Evolutionary conservation across 176 grass and related monocot genomes (phyloP).

Genomic region (Aechmea fasciata): DNA sequence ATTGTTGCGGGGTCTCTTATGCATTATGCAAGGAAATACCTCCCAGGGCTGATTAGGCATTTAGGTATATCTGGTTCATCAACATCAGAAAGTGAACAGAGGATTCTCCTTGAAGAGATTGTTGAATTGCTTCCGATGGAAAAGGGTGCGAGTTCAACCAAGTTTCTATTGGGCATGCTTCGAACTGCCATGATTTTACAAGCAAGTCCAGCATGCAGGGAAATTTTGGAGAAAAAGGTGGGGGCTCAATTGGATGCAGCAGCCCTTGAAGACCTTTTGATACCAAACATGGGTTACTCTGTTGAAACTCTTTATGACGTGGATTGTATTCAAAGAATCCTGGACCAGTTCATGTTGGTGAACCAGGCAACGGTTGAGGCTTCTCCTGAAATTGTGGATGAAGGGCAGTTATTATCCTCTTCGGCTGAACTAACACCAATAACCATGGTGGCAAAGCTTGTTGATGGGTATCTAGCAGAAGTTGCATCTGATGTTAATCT

Average conservation of each 20-base stretch:
- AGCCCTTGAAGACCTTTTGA: slow-evolving; percentile 56
- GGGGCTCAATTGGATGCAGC: slow-evolving; percentile 62
- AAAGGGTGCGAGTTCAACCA: slow-evolving; percentile 37
- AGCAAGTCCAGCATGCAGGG: slow-evolving; percentile 45
- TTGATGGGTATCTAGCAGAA: slow-evolving; percentile 68
- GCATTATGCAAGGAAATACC: slow-evolving; percentile 57
- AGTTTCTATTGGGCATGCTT: slow-evolving; percentile 53
- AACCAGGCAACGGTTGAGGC: slow-evolving; percentile 19
- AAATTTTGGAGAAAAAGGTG: slow-evolving; percentile 47
- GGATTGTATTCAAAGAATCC: slow-evolving; percentile 69
- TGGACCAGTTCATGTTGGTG: slow-evolving; percentile 48
- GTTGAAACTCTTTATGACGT: slow-evolving; percentile 69
- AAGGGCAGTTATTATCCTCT: slow-evolving; percentile 20
- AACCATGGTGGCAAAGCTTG: slow-evolving; percentile 56
- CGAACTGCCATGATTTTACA: slow-evolving; percentile 51
- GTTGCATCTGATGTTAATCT: slow-evolving; percentile 56
- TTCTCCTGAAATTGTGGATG: slow-evolving; percentile 52
- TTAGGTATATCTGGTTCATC: slow-evolving; percentile 12
- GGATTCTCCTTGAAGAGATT: slow-evolving; percentile 51
- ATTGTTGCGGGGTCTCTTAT: slow-evolving; percentile 53
- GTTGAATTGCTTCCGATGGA: slow-evolving; percentile 49
- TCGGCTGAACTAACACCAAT: slow-evolving; percentile 34
- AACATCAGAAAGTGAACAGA: slow-evolving; percentile 50
- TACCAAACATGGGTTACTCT: slow-evolving; percentile 45
- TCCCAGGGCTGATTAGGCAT: slow-evolving; percentile 41